These are phyloP conservation scores for Podaxis sp. DNA, from an alignment of 768 basidiomycete species.

Conservation along the genomic window DNA sequence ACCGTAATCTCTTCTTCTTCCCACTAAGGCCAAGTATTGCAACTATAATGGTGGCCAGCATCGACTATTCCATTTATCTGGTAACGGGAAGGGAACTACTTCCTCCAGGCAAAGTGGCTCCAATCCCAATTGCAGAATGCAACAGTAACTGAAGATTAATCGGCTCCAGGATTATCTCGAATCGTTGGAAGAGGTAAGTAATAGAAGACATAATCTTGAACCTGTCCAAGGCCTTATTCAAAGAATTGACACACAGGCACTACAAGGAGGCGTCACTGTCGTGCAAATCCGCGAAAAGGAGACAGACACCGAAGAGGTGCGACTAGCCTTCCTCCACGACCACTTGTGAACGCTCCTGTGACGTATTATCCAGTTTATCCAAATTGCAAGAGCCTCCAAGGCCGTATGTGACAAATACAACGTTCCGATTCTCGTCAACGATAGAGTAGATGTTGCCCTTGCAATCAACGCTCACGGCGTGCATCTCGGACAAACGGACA, in stretches of 20 bases:
- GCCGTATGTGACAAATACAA: conserved; percentile 70
- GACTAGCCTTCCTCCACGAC: conserved; percentile 19
- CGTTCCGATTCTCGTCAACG: conserved; percentile 85
- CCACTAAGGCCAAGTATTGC: not conserved
- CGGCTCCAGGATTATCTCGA: conserved; percentile 58
- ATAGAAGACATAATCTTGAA: not conserved
- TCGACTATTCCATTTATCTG: conserved; percentile 79
- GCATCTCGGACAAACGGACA: conserved; percentile 89
- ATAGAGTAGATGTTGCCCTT: conserved; percentile 83
- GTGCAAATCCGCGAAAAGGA: conserved; percentile 91
- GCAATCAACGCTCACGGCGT: conserved; percentile 76
- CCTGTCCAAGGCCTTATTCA: not conserved
- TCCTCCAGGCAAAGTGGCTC: conserved; percentile 67
- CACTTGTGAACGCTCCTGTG: not conserved
- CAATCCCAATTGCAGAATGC: not conserved
- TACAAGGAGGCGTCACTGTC: conserved; percentile 84
- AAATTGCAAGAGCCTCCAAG: conserved; percentile 69
- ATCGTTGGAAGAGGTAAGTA: conserved; percentile 67
- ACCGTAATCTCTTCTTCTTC: not conserved
- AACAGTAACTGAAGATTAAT: conserved; percentile 11
- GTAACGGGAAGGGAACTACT: conserved; percentile 82
- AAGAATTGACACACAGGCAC: conserved; percentile 47
- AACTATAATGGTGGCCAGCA: conserved; percentile 14
- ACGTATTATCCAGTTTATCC: conserved; percentile 57
- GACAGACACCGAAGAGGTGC: conserved; percentile 75